Evolutionary conservation across 2,329 filamentous ascomycete genomes (phyloP), one percentile per base, ranked within the genome.

Genomic region (Nigrospora osmanthi): DNA sequence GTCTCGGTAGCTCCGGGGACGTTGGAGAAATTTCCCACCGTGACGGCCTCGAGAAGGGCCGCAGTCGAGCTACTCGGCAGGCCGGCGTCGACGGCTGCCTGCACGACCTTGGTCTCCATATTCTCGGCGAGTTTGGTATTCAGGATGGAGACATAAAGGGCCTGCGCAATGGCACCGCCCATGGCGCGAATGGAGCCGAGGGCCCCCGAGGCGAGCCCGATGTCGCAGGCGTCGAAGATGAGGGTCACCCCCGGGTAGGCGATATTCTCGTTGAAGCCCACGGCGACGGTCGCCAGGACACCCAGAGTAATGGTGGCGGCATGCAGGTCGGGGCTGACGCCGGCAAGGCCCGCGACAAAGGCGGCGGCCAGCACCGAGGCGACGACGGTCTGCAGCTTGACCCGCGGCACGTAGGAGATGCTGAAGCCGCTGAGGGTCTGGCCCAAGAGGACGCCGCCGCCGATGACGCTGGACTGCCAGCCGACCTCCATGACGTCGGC

Each of bases 221-320:
- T 71, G 48, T 73, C 70, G 49, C 70, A 64, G 6, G 70, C 58
- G 46, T 69, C 69, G 54, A 64, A 70, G 36, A 74, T 62, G 11
- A 71, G 61, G 2, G 68, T 67, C 23, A 73, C 67, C 9, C 65
- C 66, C 1, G 68, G 64, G 41, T 70, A 59, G n/a, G 60, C 55
- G 42, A 68, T 57, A 52, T 65, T 68, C 47, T 68, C 65, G 43
- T 68, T 58, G 49, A 60, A 66, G 2, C 66, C 66, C 19, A 64
- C 61, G 37, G 55, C 58, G 28, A 56, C n/a, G 40, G 39, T 4
- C 10, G 55, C 61, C 9, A 68, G 39, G 9, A 58, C 47, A 15
- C 61, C 61, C 33, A 65, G 55, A n/a, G 59, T 57, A 16, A 68
- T 59, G 33, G 55, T 59, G 38, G 52, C 51, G 15, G 54, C 51